Percentiles rank a stretch among this genome's conserved stretches.
These are phyloP conservation scores for Anthracocystis panici-leucophaei DNA, from an alignment of 1,284 basidiomycete genomes.

Conservation along the genomic window DNA sequence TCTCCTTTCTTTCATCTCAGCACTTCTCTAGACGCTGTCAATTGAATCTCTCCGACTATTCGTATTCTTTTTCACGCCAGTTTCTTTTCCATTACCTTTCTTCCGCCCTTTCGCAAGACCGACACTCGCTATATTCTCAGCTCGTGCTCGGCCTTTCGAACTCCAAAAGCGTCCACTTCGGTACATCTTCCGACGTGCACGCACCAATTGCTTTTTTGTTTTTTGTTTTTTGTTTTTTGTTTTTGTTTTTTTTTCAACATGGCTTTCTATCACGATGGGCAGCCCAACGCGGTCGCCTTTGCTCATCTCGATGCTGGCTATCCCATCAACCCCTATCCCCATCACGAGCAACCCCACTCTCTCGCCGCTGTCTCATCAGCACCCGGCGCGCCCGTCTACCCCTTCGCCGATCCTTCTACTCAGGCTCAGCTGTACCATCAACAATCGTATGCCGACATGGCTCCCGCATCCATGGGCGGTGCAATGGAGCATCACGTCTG, in stretches of 20 bases:
- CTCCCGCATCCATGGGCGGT: slow-evolving; percentile 3
- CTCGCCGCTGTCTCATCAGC: slow-evolving; percentile 13
- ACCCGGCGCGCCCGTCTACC: slow-evolving; percentile 15
- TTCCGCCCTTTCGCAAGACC: slow-evolving; percentile 1
- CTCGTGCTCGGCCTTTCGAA: slow-evolving; percentile 13
- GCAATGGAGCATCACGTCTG: slow-evolving; percentile 32
- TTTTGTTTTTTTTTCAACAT: slow-evolving; percentile 6
- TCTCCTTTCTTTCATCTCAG: neutral
- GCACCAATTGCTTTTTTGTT: slow-evolving; percentile 27
- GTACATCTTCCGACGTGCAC: slow-evolving; percentile 20
- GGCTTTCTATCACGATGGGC: slow-evolving; percentile 29
- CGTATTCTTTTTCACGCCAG: neutral
- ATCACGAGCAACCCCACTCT: slow-evolving; percentile 23
- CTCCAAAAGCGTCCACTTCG: slow-evolving; percentile 34
- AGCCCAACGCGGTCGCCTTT: slow-evolving; percentile 18
- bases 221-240: neutral
- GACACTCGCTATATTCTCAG: slow-evolving; percentile 7
- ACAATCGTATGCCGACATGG: slow-evolving; percentile 20
- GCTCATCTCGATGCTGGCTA: slow-evolving; percentile 19
- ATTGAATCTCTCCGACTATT: neutral
- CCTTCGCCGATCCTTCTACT: slow-evolving; percentile 15
- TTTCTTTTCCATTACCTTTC: neutral
- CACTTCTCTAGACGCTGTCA: too few species aligned
- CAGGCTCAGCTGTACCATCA: slow-evolving; percentile 27
- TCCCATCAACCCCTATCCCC: slow-evolving; percentile 20